These are phyloP conservation scores for Tetracentron sinense DNA, from an alignment of 164 flowering plant genomes.

Conservation along the genomic window DNA sequence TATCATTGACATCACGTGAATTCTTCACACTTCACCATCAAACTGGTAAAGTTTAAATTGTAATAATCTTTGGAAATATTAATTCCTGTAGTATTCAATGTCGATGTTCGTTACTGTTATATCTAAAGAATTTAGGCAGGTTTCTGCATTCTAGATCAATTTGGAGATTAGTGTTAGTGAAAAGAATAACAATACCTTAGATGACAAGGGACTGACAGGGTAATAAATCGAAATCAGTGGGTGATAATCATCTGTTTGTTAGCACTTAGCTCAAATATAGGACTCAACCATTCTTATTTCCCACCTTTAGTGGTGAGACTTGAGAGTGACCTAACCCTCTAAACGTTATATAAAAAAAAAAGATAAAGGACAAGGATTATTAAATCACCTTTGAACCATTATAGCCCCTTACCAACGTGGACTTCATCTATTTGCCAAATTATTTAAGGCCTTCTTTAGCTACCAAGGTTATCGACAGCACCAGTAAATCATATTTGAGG, in stretches of 20 bases:
- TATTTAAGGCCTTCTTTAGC: no score
- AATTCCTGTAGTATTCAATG: background rate
- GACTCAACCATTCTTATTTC: no score
- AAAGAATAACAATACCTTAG: background rate
- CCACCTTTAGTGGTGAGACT: no score
- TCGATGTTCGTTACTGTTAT: background rate
- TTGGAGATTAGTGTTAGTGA: background rate
- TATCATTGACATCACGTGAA: background rate
- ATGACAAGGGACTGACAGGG: background rate
- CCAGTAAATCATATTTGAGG: no score
- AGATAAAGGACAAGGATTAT: no score
- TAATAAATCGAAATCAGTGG: background rate
- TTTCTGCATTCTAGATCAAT: background rate
- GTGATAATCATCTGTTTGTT: background rate
- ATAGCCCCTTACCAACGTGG: no score
- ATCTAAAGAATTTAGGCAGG: background rate
- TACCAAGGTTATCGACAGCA: no score
- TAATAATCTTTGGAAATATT: no score
- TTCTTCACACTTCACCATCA: background rate
- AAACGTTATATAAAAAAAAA: no score
- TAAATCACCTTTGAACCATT: no score
- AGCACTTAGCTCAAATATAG: background rate
- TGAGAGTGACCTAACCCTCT: no score
- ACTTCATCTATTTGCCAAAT: no score
- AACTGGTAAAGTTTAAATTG: background rate